A percentile compares a stretch with the other conserved stretches of the same genome.
Evolutionary conservation across 2,329 filamentous ascomycete genomes (phyloP).

Genomic region (Aspergillus sp.): DNA sequence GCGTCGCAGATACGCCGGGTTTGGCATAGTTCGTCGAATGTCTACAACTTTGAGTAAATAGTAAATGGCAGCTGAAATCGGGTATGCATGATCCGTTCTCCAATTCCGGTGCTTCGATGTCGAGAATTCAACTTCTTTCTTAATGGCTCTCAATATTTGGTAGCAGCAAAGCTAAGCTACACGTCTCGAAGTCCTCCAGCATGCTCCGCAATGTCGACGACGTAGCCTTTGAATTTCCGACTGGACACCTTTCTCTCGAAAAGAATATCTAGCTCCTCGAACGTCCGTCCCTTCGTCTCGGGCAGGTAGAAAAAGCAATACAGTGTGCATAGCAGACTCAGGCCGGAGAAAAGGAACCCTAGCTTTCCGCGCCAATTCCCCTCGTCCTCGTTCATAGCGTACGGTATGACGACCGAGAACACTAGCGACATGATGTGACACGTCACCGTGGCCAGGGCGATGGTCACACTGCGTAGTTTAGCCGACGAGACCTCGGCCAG

Average conservation of each 20-base stretch:
- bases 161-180: too few relatives aligned
- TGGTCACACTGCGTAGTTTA: constrained; percentile 52
- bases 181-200: too few relatives aligned
- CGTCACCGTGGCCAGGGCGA: constrained; percentile 28
- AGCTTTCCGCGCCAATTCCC: constrained; percentile 15
- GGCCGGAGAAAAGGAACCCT: constrained; percentile 8
- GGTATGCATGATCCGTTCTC: too few relatives aligned
- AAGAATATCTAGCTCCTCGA: constrained; percentile 15
- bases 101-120: too few relatives aligned
- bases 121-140: too few relatives aligned
- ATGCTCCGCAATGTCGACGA: not conserved
- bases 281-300: constrained; percentile 11
- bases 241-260: constrained; percentile 4
- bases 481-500: constrained; percentile 53
- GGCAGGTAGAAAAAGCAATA: constrained; percentile 10
- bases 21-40: too few relatives aligned
- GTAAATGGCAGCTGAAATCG: too few relatives aligned
- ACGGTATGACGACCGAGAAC: constrained; percentile 33
- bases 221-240: not conserved
- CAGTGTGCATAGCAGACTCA: not conserved
- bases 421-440: constrained; percentile 25
- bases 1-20: constrained; percentile 46
- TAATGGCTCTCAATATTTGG: too few relatives aligned
- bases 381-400: constrained; percentile 30
- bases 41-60: too few relatives aligned